Conservation (phyloP, 129 eudicot species). For the Mikania micrantha region DNA sequence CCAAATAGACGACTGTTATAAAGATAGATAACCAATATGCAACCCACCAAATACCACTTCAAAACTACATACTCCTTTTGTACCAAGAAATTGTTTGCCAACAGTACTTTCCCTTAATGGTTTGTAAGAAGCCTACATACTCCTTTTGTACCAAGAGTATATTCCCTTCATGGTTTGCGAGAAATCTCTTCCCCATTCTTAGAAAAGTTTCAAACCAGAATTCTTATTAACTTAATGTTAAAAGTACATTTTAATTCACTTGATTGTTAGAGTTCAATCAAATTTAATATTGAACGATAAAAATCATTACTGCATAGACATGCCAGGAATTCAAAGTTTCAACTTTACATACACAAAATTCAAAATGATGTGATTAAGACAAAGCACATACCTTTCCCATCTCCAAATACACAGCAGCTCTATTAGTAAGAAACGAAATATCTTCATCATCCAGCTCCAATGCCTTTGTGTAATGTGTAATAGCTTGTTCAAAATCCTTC, state of each 20-base stretch:
- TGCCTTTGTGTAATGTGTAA: conserved; percentile 56
- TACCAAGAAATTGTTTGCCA: too few relatives aligned
- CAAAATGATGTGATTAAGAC: not conserved
- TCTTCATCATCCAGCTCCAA: conserved; percentile 75
- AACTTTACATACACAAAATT: not conserved
- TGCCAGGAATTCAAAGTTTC: not conserved
- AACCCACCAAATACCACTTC: too few relatives aligned
- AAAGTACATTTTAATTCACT: not conserved
- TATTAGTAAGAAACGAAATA: conserved; percentile 71
- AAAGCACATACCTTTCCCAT: conserved; percentile 74
- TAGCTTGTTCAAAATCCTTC: conserved; percentile 81
- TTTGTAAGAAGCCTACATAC: too few relatives aligned
- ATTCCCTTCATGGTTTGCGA: too few relatives aligned
- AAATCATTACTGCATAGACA: too few relatives aligned
- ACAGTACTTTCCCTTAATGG: too few relatives aligned
- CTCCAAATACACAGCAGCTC: conserved; percentile 94
- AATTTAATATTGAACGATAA: too few relatives aligned
- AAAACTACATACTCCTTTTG: too few relatives aligned
- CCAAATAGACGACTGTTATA: too few relatives aligned
- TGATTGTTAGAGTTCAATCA: not conserved
- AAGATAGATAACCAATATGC: too few relatives aligned
- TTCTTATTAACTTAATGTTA: not conserved
- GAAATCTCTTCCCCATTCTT: too few relatives aligned
- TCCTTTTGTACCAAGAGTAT: too few relatives aligned
- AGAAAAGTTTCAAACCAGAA: not conserved